A percentile compares a stretch with the other conserved stretches of the same genome.
These are phyloP conservation scores for Botrytis hyacinthi DNA, from an alignment of 2,329 filamentous ascomycete species.

Conservation along the genomic window DNA sequence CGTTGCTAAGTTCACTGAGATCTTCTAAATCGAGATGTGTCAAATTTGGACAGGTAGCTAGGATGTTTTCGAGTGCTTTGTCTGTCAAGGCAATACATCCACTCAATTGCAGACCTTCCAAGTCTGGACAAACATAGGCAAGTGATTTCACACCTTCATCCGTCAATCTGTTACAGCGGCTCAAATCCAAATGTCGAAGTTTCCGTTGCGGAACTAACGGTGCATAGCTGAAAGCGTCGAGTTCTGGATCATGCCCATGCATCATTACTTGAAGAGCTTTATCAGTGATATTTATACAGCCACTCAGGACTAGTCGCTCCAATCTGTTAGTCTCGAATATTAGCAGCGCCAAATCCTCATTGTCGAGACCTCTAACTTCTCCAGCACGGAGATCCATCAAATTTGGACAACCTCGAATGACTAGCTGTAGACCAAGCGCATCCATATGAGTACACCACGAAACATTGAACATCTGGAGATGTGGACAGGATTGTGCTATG, in stretches of 20 bases:
- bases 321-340: conserved; percentile 80
- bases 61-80: conserved; percentile 65
- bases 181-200: conserved; percentile 81
- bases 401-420: conserved; percentile 70
- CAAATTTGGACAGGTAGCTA: conserved; percentile 72
- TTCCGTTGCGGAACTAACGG: conserved; percentile 74
- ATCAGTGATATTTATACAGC: conserved; percentile 76
- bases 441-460: conserved; percentile 92
- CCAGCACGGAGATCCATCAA: conserved; percentile 79
- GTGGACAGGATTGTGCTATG: conserved; percentile 75
- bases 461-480: conserved; percentile 81
- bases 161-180: conserved; percentile 72
- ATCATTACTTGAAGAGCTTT: conserved; percentile 70
- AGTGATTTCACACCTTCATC: conserved; percentile 69
- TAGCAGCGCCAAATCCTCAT: conserved; percentile 66
- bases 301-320: conserved; percentile 77
- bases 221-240: conserved; percentile 75
- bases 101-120: conserved; percentile 81
- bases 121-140: conserved; percentile 69
- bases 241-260: conserved; percentile 70
- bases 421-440: conserved; percentile 67
- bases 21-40: conserved; percentile 91
- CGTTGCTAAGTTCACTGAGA: conserved; percentile 72
- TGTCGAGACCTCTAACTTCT: conserved; percentile 78
- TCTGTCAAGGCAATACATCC: conserved; percentile 76